Evolutionary conservation across 805 yeast species (phyloP).

Genomic region (Cyberlindnera bimundalis): DNA sequence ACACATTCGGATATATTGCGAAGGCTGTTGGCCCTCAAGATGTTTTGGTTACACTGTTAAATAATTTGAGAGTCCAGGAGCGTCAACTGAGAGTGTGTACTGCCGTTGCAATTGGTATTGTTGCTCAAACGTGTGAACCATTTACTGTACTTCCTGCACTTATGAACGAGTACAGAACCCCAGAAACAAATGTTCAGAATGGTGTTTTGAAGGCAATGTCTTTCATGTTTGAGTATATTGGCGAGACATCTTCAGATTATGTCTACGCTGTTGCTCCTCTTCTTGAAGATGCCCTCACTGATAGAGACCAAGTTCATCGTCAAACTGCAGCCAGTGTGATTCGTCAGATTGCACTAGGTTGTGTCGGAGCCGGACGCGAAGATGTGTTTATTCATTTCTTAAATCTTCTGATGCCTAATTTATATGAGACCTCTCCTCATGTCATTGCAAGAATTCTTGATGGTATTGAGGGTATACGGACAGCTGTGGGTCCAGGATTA

Average conservation of each 20-base stretch:
- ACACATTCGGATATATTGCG: constrained; percentile 88
- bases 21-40: constrained; percentile 95
- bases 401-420: constrained; percentile 81
- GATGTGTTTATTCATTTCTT: constrained; percentile 81
- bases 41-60: constrained; percentile 76
- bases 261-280: constrained; percentile 76
- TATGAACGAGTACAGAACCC: constrained; percentile 92
- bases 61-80: constrained; percentile 87
- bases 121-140: constrained; percentile 90
- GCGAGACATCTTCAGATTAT: constrained; percentile 76
- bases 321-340: constrained; percentile 93
- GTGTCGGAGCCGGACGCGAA: constrained; percentile 71
- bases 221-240: constrained; percentile 89
- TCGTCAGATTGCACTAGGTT: constrained; percentile 74
- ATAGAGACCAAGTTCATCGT: constrained; percentile 87
- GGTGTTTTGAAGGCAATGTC: constrained; percentile 90
- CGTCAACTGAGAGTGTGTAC: constrained; percentile 96
- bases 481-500: constrained; percentile 72
- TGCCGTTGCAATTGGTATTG: constrained; percentile 96
- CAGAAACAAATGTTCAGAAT: constrained; percentile 90
- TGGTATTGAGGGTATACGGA: constrained; percentile 68
- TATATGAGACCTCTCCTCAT: constrained; percentile 94
- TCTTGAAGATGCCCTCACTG: constrained; percentile 84
- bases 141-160: constrained; percentile 91
- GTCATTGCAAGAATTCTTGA: constrained; percentile 81